Evolutionary conservation across 805 yeast species (phyloP), one percentile per base, ranked within the genome.

Genomic region (Lipomyces japonicus): DNA sequence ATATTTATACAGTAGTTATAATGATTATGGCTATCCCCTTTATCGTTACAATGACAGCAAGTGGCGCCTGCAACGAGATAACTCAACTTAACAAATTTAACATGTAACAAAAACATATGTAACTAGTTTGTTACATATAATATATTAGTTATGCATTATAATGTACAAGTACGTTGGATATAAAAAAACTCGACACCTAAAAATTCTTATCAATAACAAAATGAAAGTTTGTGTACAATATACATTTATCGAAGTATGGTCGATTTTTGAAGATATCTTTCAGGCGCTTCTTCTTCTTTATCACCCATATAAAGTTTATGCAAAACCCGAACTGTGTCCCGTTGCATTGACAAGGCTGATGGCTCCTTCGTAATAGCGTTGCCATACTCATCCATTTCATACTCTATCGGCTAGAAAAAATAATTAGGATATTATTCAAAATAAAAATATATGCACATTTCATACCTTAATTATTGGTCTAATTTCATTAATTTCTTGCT

Each of bases 381-480:
- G 9, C 57, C 57, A 41, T 42, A 51, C 25, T 51, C 52, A 42
- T 53, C 57, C 28, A 50, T 18, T 18, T 14, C 10, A 9, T 18
- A 36, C 18, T 38, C 21, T 6, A 31, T 26, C 9, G 41, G 14
- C 43, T 42, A 16, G 10, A 18, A 30, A n/a, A 19, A 18, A 12
- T 25, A 9, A 16, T 24, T 14, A 19, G 37, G 24, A 32, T n/a
- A n/a, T n/a, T n/a, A n/a, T 4, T n/a, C 44, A 39, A n/a, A 3
- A 22, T 21, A 28, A n/a, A 16, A n/a, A 14, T 16, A 21, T 30
- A 4, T 25, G 18, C 2, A 22, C 5, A 6, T 12, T 19, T 32
- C 35, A 6, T 21, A 52, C 51, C 48, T 51, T 53, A 37, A 53
- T 53, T 21, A 53, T 53, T 16, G 57, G 45, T 37, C 39, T 51